Conservation (phyloP, 129 eudicot genomes). For the carrot (Daucus carota) region DH1_v3.0 NC_030387.2:25227501-25228000, state of each 20-base stretch:
- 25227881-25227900: neutral
- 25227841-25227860: neutral
- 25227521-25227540: slow-evolving; percentile 2
- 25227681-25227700: neutral
- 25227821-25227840: neutral
- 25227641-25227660: slow-evolving; percentile 5
- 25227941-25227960: slow-evolving; percentile 4
- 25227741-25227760: slow-evolving; percentile 9
- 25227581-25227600: neutral
- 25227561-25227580: too few relatives aligned
- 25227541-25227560: neutral
- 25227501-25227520: neutral
- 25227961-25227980: too few relatives aligned
- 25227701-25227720: neutral
- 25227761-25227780: slow-evolving; percentile 2
- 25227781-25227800: slow-evolving; percentile 1
- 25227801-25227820: neutral
- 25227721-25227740: slow-evolving; percentile 3
- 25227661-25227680: neutral
- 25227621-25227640: neutral
- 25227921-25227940: neutral
- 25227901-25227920: neutral
- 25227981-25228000: too few relatives aligned
- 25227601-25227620: neutral
- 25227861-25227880: neutral